Conservation (phyloP, 2,329 filamentous ascomycete species). For the Aspergillus niger region DNA sequence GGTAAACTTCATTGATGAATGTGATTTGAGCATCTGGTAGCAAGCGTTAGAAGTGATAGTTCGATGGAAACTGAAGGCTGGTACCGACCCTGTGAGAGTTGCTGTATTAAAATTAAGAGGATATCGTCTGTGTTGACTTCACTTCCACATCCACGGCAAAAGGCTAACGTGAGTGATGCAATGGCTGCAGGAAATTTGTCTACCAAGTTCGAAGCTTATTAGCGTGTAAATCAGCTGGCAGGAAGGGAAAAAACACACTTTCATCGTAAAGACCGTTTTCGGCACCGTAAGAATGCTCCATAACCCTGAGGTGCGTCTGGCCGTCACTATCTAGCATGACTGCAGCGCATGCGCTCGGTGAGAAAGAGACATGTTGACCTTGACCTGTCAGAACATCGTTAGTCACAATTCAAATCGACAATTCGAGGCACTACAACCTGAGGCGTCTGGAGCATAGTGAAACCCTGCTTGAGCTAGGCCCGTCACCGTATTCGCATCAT, state of each 20-base stretch:
- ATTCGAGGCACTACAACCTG: conserved; percentile 50
- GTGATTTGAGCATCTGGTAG: conserved; percentile 60
- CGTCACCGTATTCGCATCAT: conserved; percentile 65
- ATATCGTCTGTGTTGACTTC: conserved; percentile 68
- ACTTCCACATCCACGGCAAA: conserved; percentile 51
- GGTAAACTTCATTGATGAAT: conserved; percentile 67
- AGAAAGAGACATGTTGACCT: conserved; percentile 45
- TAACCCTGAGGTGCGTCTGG: conserved; percentile 40
- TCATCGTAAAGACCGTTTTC: conserved; percentile 40
- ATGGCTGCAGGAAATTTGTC: conserved; percentile 56
- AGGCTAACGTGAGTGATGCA: conserved; percentile 61
- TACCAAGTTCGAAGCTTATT: conserved; percentile 15
- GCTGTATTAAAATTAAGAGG: conserved; percentile 64
- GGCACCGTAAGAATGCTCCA: conserved; percentile 45
- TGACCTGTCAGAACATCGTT: conserved; percentile 30
- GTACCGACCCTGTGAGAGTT: conserved; percentile 42
- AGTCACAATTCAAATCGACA: conserved; percentile 5
- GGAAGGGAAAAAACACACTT: conserved; percentile 30
- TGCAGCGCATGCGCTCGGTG: conserved; percentile 47
- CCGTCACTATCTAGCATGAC: conserved; percentile 42
- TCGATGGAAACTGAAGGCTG: conserved; percentile 39
- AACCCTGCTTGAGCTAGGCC: conserved; percentile 79
- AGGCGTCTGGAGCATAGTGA: conserved; percentile 64
- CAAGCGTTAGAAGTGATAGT: conserved; percentile 18
- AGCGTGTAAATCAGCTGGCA: neutral